Evolutionary conservation across 2,329 filamentous ascomycete species (phyloP).

Genomic region (Paramyrothecium sp.): DNA sequence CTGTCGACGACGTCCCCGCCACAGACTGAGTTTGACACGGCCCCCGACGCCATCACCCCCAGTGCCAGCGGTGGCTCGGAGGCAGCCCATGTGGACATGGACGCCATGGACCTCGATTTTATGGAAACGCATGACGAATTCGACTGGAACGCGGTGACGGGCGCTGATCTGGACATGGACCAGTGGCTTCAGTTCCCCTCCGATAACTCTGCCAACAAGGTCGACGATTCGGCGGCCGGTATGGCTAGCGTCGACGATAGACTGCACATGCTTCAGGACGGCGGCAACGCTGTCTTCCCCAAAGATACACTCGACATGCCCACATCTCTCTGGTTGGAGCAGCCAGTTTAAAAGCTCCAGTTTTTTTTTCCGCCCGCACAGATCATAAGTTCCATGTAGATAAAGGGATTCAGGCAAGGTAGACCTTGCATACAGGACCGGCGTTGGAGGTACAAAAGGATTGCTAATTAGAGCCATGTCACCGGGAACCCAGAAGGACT

Average conservation of each 20-base stretch:
- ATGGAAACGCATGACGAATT: slow-evolving; percentile 47
- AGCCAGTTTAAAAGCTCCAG: too few relatives aligned
- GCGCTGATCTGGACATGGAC: slow-evolving; percentile 55
- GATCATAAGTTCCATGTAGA: too few relatives aligned
- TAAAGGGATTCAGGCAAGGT: too few relatives aligned
- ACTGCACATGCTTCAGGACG: slow-evolving; percentile 2
- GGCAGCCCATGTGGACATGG: slow-evolving; percentile 31
- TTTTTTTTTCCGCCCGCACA: too few relatives aligned
- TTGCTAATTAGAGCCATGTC: too few relatives aligned
- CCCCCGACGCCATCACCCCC: slow-evolving; percentile 37
- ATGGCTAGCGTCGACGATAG: slow-evolving; percentile 22
- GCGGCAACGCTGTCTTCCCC: neutral
- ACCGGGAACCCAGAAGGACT: too few relatives aligned
- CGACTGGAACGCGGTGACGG: slow-evolving; percentile 52
- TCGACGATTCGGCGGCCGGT: slow-evolving; percentile 33
- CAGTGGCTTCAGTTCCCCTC: slow-evolving; percentile 59
- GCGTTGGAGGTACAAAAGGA: too few relatives aligned
- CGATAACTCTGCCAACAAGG: slow-evolving; percentile 41
- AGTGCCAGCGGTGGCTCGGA: slow-evolving; percentile 44
- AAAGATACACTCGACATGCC: too few relatives aligned
- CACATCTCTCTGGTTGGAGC: too few relatives aligned
- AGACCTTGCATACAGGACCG: too few relatives aligned
- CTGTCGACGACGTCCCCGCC: slow-evolving; percentile 40
- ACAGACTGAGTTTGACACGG: slow-evolving; percentile 41
- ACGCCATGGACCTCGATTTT: slow-evolving; percentile 44